phyloP scores from a whole-genome alignment of 805 yeast genomes.

The Lachancea waltii region DNA sequence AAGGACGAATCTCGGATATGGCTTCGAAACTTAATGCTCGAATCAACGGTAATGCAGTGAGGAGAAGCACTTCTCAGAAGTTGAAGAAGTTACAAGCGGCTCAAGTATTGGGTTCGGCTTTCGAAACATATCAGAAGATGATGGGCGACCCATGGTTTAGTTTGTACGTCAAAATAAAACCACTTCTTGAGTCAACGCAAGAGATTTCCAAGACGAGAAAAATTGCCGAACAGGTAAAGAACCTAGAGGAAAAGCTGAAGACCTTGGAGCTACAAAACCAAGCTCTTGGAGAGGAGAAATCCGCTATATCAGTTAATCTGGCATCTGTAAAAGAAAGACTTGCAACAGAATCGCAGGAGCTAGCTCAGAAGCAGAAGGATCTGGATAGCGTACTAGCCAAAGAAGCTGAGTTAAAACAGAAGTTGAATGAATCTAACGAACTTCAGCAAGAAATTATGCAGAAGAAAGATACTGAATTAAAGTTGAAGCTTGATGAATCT shows the following conservation, averaged over 20 bases:
- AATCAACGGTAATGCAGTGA: constrained; percentile 55
- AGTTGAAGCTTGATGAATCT: neutral
- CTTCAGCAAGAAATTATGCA: neutral
- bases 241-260: constrained; percentile 42
- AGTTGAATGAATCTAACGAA: constrained; percentile 11
- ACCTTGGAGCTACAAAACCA: constrained; percentile 32
- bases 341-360: constrained; percentile 36
- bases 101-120: constrained; percentile 55
- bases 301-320: constrained; percentile 27
- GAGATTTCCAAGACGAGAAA: constrained; percentile 53
- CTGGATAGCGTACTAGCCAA: constrained; percentile 39
- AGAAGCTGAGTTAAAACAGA: constrained; percentile 30
- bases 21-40: constrained; percentile 58
- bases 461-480: neutral
- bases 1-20: constrained; percentile 48
- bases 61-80: constrained; percentile 41
- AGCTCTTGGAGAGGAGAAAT: constrained; percentile 25
- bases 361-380: constrained; percentile 43
- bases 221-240: constrained; percentile 49
- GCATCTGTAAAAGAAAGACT: constrained; percentile 30
- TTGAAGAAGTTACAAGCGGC: constrained; percentile 66
- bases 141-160: constrained; percentile 72
- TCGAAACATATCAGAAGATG: constrained; percentile 45
- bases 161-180: constrained; percentile 63
- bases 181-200: constrained; percentile 59